Base-by-base conservation (phyloP, 192 early-diverging fungal species). In the Podila clonocystis region DNA sequence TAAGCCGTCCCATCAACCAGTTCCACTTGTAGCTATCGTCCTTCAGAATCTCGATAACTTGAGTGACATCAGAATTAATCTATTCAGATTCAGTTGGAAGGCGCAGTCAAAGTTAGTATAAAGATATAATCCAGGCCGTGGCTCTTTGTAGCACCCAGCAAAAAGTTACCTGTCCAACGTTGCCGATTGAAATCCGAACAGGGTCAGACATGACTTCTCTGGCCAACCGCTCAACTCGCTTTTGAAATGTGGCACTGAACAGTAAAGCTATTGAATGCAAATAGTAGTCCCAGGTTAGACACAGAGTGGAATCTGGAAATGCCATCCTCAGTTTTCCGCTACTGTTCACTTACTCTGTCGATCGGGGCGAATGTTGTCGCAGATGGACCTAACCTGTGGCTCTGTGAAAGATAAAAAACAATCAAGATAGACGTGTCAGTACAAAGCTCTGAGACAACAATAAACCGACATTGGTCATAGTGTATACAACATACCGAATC, bases 211-310 rank as follows among this genome's bases (percentile, higher is more conserved):
- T 89, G 0, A 94, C 89, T 72, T 92, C 90, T 31, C 92, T 82
- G 0, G 94, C 93, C 20, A 95, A 83, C 26, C 63, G 71, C 68
- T 95, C 94, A 9, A 95, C 86, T 24, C 84, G 82, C 59, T 89
- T 89, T 49, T 88, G 90, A 75, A 95, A 95, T 4, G 94, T 95
- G 1, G 94, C 94, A 75, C 89, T 91, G 79, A 95, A 95, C 12
- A 95, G 74, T 19, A 95, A 80, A 2, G 93, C 87, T 88, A 77
- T 24, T 22, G 19, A 59, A 49, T 50, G 19, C 9, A 20, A 67
- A 45, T 17, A 15, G 41, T 45, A 15, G 13, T 15, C 15, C 15
- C 8, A 45, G 0, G 1, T 45, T 17, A 45, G 41, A 45, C 4
- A 29, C 12, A 50, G n/a, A 11, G n/a, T 11, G 58, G 26, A 45